Evolutionary conservation across 2,329 filamentous ascomycete genomes (phyloP).

Genomic region (Fusarium praegraminearum): DNA sequence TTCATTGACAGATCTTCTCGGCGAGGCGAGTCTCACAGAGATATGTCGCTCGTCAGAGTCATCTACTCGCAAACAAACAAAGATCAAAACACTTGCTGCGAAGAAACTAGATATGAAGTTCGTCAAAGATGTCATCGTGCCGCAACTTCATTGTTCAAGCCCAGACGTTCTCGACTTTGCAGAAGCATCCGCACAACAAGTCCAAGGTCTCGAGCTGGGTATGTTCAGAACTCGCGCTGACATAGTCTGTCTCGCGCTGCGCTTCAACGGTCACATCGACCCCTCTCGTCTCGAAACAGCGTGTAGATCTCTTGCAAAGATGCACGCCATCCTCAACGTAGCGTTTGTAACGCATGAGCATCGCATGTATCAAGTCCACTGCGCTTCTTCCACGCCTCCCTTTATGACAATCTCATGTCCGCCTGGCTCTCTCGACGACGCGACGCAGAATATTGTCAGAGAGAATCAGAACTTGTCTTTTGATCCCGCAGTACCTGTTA

Average conservation of each 20-base stretch:
- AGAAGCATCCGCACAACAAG: conserved; percentile 62
- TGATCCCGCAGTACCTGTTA: conserved; percentile 59
- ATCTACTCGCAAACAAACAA: not conserved
- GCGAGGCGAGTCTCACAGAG: conserved; percentile 58
- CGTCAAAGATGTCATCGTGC: conserved; percentile 56
- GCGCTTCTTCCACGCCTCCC: conserved; percentile 57
- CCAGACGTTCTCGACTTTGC: conserved; percentile 61
- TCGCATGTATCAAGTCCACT: conserved; percentile 62
- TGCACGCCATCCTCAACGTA: conserved; percentile 67
- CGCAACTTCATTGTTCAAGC: conserved; percentile 57
- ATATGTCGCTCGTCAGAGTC: conserved; percentile 55
- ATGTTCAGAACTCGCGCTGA: conserved; percentile 60
- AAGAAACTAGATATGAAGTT: conserved; percentile 51
- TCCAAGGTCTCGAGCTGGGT: conserved; percentile 61
- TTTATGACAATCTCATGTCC: conserved; percentile 60
- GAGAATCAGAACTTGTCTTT: conserved; percentile 57
- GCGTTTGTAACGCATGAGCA: conserved; percentile 63
- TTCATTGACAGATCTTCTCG: conserved; percentile 58
- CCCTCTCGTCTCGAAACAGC: conserved; percentile 60
- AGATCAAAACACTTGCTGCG: not conserved
- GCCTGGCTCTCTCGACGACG: conserved; percentile 54
- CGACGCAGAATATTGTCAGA: conserved; percentile 57
- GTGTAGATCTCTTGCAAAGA: conserved; percentile 57
- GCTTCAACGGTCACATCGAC: conserved; percentile 59
- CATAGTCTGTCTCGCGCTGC: conserved; percentile 62